phyloP scores from a whole-genome alignment of 345 rosid genomes.

The Streptanthus diversifolius region DNA sequence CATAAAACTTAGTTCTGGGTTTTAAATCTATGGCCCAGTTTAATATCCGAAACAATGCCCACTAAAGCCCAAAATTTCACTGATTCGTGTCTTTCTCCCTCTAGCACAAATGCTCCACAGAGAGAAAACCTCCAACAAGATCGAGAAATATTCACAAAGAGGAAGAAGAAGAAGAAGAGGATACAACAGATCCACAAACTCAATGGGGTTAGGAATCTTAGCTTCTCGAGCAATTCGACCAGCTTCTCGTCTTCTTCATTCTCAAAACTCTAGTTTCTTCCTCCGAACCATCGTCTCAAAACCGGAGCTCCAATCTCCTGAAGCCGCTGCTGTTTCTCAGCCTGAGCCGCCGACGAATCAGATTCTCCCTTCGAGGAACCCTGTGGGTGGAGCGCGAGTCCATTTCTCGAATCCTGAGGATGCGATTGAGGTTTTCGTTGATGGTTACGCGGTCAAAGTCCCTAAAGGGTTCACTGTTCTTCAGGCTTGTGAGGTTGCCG shows the following conservation, averaged over 20 bases:
- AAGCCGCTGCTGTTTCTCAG: constrained; percentile 43
- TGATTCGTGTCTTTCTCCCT: constrained; percentile 8
- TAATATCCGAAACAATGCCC: not conserved
- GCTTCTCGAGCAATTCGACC: constrained; percentile 65
- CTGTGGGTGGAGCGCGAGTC: constrained; percentile 81
- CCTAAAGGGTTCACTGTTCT: constrained; percentile 96
- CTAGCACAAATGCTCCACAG: not conserved
- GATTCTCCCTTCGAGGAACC: constrained; percentile 52
- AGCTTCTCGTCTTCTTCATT: constrained; percentile 38
- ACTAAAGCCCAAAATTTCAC: constrained; percentile 8
- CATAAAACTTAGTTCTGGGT: not conserved
- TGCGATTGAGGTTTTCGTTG: constrained; percentile 96
- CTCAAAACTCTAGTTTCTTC: constrained; percentile 36
- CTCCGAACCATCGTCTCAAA: constrained; percentile 64
- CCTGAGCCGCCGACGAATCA: constrained; percentile 56
- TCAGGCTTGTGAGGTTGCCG: constrained; percentile 98
- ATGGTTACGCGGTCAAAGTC: constrained; percentile 85
- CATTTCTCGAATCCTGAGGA: constrained; percentile 84
- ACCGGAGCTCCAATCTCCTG: constrained; percentile 79
- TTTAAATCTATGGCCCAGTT: not conserved
- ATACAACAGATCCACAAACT: constrained; percentile 32
- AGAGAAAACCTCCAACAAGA: constrained; percentile 3
- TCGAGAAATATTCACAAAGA: constrained; percentile 13
- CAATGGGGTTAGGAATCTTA: constrained; percentile 74
- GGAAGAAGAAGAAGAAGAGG: constrained; percentile 3